These are phyloP conservation scores for Leishmania major DNA, from an alignment of 208 protist species.

Conservation along the genomic window DNA sequence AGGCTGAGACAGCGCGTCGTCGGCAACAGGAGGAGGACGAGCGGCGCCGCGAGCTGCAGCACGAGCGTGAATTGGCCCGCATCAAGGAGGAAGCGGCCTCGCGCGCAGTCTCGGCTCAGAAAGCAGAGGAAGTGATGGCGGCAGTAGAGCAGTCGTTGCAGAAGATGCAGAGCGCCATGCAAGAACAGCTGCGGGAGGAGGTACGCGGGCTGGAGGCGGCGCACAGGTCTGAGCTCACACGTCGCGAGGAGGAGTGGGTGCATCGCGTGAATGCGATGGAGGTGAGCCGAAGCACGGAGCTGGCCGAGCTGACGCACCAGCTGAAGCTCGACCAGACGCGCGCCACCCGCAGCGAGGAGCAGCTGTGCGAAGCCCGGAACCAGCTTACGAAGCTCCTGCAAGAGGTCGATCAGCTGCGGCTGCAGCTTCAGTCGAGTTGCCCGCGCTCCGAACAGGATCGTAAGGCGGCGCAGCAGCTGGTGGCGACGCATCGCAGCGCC, in stretches of 20 bases:
- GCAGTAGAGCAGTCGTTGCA: slow-evolving; percentile 41
- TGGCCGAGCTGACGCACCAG: slow-evolving; percentile 53
- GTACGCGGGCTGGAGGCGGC: slow-evolving; percentile 36
- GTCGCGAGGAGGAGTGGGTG: slow-evolving; percentile 53
- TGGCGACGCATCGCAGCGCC: slow-evolving; percentile 49
- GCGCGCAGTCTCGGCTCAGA: slow-evolving; percentile 27
- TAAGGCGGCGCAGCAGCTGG: slow-evolving; percentile 43
- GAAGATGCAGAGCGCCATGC: slow-evolving; percentile 38
- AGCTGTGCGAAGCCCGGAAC: slow-evolving; percentile 63
- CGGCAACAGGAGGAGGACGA: slow-evolving; percentile 67
- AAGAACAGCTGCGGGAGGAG: slow-evolving; percentile 44
- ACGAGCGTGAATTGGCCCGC: slow-evolving; percentile 73
- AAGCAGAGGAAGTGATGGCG: slow-evolving; percentile 42
- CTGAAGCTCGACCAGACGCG: slow-evolving; percentile 59
- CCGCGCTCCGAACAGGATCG: slow-evolving; percentile 25
- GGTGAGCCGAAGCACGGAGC: slow-evolving; percentile 50
- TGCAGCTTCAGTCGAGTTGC: slow-evolving; percentile 27
- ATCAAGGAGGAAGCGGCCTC: slow-evolving; percentile 64
- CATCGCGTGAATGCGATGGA: slow-evolving; percentile 40
- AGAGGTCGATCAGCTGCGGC: slow-evolving; percentile 58
- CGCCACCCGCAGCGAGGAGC: slow-evolving; percentile 46
- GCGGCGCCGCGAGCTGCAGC: slow-evolving; percentile 61
- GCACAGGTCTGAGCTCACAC: slow-evolving; percentile 28
- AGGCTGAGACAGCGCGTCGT: slow-evolving; percentile 51
- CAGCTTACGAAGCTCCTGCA: slow-evolving; percentile 52